A percentile compares a stretch with the other conserved stretches of the same genome.
phyloP scores from a whole-genome alignment of 495 filamentous ascomycete genomes.

The Aspergillus ellipticus region DNA sequence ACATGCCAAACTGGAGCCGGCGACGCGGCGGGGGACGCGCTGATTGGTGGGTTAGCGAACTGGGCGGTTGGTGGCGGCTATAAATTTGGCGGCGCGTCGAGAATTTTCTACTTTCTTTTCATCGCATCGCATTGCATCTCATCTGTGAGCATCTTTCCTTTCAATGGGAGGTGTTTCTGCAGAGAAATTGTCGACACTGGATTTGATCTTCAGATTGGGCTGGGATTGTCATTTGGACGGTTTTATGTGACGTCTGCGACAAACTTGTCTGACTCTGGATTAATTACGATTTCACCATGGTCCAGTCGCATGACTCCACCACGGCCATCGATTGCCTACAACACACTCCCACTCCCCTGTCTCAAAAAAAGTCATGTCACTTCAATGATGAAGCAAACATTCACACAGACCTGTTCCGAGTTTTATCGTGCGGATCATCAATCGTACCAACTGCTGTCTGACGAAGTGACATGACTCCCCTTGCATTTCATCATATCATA shows the following conservation, averaged over 20 bases:
- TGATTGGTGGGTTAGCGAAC: conserved; percentile 24
- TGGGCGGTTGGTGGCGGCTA: not conserved
- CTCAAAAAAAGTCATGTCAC: conserved; percentile 5
- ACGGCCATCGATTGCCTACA: too few relatives aligned
- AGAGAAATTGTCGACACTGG: not conserved
- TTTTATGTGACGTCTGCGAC: not conserved
- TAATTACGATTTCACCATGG: not conserved
- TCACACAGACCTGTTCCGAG: conserved; percentile 60
- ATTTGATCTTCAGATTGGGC: too few relatives aligned
- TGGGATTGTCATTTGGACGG: too few relatives aligned
- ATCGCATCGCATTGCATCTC: too few relatives aligned
- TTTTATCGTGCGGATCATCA: conserved; percentile 39
- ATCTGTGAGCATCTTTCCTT: not conserved
- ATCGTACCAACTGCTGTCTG: conserved; percentile 53
- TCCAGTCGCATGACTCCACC: too few relatives aligned
- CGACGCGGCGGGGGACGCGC: not conserved
- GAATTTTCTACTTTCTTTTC: not conserved
- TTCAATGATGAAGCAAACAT: conserved; percentile 51
- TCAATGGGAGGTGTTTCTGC: not conserved
- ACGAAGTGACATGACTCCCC: conserved; percentile 19
- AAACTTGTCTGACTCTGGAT: not conserved
- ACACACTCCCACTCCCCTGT: too few relatives aligned
- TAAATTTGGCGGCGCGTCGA: not conserved
- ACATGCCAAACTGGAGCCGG: conserved; percentile 7
- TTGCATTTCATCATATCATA: too few relatives aligned